Evolutionary conservation across 1,284 basidiomycete genomes (phyloP), one percentile per base, ranked within the genome.

Genomic region (Ceratobasidium sp.): DNA sequence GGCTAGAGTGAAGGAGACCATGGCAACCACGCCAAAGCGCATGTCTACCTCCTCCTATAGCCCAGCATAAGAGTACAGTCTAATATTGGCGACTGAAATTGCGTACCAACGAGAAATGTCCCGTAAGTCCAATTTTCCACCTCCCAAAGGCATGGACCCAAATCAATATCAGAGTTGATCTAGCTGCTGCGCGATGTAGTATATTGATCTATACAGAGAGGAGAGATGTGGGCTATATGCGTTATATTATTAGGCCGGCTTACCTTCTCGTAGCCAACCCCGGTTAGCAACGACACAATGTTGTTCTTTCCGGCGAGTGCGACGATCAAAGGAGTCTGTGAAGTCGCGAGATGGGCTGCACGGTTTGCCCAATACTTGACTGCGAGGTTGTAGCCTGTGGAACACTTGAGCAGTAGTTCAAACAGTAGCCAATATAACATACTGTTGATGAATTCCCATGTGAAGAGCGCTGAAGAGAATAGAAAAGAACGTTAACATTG

Each of bases 1-100:
- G 46, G 88, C 83, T 46, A 89, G 81, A 12, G 86, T 87, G 78
- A 87, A 85, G 0, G 86, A 85, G 15, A 84, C 80, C 28, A 87
- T 81, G 3, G 85, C 86, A 4, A 83, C 82, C 3, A 85, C 84
- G n/a, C 87, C 88, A 81, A 70, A 78, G 12, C 33, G 61, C 28
- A 68, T 78, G 5, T 72, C 70, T 28, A 72, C 58, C 7, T 72
- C 70, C 18, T 72, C 33, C 70, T 72, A 58, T 15, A 56, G 13
- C 23, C 3, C 42, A 56, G 53, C 40, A 61, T 44, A 40, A 3
- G 26, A n/a, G 28, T 53, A 23, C 10, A 58, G 71, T 39, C 10
- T n/a, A 6, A 49, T 64, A n/a, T n/a, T n/a, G 15, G 40, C 7
- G 28, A 2, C 20, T 5, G 4, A 10, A 20, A n/a, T 13, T 13